Evolutionary conservation across 495 filamentous ascomycete genomes (phyloP), one percentile per base, ranked within the genome.

Genomic region (Lepraria neglecta): DNA sequence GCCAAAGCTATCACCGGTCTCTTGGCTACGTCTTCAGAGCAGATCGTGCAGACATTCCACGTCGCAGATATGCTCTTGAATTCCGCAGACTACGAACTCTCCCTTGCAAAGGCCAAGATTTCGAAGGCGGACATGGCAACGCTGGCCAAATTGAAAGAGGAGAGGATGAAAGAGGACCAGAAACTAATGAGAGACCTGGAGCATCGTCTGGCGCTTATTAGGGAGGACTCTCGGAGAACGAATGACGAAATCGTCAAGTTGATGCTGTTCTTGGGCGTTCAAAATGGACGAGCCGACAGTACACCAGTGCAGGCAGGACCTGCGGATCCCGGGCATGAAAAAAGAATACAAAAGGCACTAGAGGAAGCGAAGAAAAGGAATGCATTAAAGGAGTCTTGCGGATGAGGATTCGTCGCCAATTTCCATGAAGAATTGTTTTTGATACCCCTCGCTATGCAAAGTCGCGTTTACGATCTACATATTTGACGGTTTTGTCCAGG

Each of bases 81-180:
- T 64, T 72, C 78, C 48, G 79, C 78, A 12, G 80, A 82, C 62
- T 82, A 82, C 63, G 71, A 75, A 52, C 71, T 82, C 31, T 80
- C 80, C 31, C 77, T 80, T 31, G 79, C 80, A 35, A 78, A 80
- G 61, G 80, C 78, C 11, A 75, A 72, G 30, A 76, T 78, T 65
- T 69, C 77, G 33, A 72, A 75, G 40, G 70, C 77, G 6, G 77
- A 80, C 3, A 45, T 67, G 27, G 72, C 76, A 15, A 73, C 77
- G 17, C 76, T 80, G 59, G 66, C 67, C 27, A 76, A 71, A 45
- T 71, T 81, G 4, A 71, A 75, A 30, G 72, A 69, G 56, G 80
- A 81, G 61, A 79, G 80, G 66, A 72, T 75, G 60, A 80, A 79
- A 59, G 80, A 82, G 60, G 80, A 81, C 65, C 68, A 70, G 2